Conservation (phyloP, 305 asterid species). For the Fraxinus baroniana region DNA sequence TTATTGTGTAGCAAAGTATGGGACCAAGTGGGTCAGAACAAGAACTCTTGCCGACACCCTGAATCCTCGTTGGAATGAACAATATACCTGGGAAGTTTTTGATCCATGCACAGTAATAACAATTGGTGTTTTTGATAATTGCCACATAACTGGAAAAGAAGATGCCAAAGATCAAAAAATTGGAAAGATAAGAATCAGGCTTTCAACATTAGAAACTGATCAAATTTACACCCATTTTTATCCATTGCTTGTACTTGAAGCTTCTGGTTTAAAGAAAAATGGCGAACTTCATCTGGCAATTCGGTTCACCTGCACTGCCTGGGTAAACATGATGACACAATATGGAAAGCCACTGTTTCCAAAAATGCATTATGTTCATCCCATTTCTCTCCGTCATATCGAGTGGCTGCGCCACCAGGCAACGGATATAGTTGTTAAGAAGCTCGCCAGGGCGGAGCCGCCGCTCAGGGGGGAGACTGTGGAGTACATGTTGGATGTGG, state of each 20-base stretch:
- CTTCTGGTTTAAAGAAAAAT: slow-evolving; percentile 75
- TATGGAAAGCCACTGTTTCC: slow-evolving; percentile 84
- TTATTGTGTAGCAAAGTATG: slow-evolving; percentile 90
- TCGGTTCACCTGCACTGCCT: slow-evolving; percentile 88
- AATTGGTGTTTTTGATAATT: slow-evolving; percentile 85
- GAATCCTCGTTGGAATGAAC: slow-evolving; percentile 90
- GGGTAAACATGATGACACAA: slow-evolving; percentile 81
- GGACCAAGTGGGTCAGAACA: slow-evolving; percentile 93
- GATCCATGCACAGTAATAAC: slow-evolving; percentile 91
- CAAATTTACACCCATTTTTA: slow-evolving; percentile 75
- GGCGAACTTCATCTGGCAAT: slow-evolving; percentile 89
- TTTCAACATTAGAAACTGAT: slow-evolving; percentile 78
- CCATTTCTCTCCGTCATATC: slow-evolving; percentile 76
- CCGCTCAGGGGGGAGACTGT: slow-evolving; percentile 81
- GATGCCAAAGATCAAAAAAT: slow-evolving; percentile 70
- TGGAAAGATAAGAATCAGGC: slow-evolving; percentile 85
- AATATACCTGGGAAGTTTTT: slow-evolving; percentile 91
- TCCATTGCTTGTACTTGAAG: slow-evolving; percentile 65
- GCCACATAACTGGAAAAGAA: slow-evolving; percentile 68
- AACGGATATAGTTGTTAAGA: slow-evolving; percentile 66
- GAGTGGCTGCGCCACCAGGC: slow-evolving; percentile 97
- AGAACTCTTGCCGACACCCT: slow-evolving; percentile 80
- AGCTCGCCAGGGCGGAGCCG: slow-evolving; percentile 76
- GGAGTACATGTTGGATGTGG: slow-evolving; percentile 92
- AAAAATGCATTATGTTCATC: slow-evolving; percentile 83